A percentile compares a stretch with the other conserved stretches of the same genome.
Conservation (phyloP, 1,139 yeast species). For the Hyphopichia khmerensis region DNA sequence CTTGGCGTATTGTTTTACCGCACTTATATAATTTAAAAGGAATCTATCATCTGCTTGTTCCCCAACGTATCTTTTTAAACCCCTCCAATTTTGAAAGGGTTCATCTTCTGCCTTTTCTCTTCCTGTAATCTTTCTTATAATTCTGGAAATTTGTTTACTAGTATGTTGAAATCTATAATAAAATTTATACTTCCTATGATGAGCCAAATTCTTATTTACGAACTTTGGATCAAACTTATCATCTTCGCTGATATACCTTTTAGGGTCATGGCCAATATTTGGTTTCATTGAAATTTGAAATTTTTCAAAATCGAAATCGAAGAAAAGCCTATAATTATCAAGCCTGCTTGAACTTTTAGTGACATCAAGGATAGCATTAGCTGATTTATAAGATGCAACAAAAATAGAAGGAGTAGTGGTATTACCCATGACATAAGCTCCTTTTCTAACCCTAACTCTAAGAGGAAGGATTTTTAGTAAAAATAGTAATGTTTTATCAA, state of each 20-base stretch:
- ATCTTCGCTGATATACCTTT: slow-evolving; percentile 7
- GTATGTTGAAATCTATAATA: slow-evolving; percentile 25
- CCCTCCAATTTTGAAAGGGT: slow-evolving; percentile 33
- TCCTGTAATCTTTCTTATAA: slow-evolving; percentile 5
- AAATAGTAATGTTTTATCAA: slow-evolving; percentile 9
- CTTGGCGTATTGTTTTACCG: slow-evolving; percentile 76
- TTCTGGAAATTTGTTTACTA: slow-evolving; percentile 7
- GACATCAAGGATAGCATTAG: slow-evolving; percentile 62
- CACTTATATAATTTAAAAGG: slow-evolving; percentile 28
- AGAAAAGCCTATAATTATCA: slow-evolving; percentile 55
- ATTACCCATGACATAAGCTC: slow-evolving; percentile 80
- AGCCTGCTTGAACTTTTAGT: slow-evolving; percentile 44
- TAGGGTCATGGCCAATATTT: slow-evolving; percentile 55
- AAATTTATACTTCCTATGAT: slow-evolving; percentile 19
- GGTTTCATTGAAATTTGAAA: slow-evolving; percentile 64
- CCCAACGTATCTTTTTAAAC: slow-evolving; percentile 43
- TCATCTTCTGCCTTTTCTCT: slow-evolving; percentile 7
- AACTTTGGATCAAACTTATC: slow-evolving; percentile 4
- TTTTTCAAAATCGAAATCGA: slow-evolving; percentile 44
- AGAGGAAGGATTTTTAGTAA: slow-evolving; percentile 56
- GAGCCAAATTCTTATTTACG: slow-evolving; percentile 6
- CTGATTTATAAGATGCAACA: slow-evolving; percentile 57
- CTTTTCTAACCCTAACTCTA: slow-evolving; percentile 56
- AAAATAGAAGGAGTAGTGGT: slow-evolving; percentile 70
- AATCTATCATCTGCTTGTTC: slow-evolving; percentile 27